Evolutionary conservation across 2,329 filamentous ascomycete genomes (phyloP).

Genomic region (Cercospora sesami): DNA sequence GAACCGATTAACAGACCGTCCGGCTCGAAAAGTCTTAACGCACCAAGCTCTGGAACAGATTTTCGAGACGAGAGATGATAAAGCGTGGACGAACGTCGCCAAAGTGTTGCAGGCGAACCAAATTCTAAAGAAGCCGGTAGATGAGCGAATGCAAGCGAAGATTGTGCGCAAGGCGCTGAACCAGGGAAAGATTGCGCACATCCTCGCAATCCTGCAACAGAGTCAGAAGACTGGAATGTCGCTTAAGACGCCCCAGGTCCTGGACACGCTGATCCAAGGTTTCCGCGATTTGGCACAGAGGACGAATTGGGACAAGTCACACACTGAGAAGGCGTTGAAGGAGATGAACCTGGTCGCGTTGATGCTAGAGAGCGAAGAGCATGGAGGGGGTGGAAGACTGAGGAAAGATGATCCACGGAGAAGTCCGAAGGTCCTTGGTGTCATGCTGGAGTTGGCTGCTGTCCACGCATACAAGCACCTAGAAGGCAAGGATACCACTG

Average conservation of each 20-base stretch:
- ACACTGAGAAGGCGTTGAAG: slow-evolving; percentile 42
- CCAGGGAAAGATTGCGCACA: slow-evolving; percentile 34
- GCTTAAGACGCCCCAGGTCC: slow-evolving; percentile 36
- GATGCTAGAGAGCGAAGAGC: slow-evolving; percentile 45
- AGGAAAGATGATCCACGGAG: slow-evolving; percentile 36
- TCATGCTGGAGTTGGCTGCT: slow-evolving; percentile 47
- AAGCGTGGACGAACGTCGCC: slow-evolving; percentile 40
- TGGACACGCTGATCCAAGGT: slow-evolving; percentile 40
- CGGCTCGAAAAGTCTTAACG: slow-evolving; percentile 33
- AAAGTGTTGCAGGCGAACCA: slow-evolving; percentile 38
- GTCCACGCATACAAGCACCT: slow-evolving; percentile 41
- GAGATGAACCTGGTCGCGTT: slow-evolving; percentile 43
- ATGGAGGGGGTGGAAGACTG: slow-evolving; percentile 35
- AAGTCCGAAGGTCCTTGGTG: slow-evolving; percentile 43
- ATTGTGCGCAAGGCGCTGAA: slow-evolving; percentile 38
- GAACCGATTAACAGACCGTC: slow-evolving; percentile 36
- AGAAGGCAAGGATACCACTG: slow-evolving; percentile 39
- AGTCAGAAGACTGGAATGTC: slow-evolving; percentile 39
- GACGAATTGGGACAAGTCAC: slow-evolving; percentile 41
- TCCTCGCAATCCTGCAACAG: slow-evolving; percentile 39
- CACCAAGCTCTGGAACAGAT: slow-evolving; percentile 37
- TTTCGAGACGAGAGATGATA: slow-evolving; percentile 18
- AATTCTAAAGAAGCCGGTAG: slow-evolving; percentile 23
- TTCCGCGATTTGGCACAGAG: slow-evolving; percentile 40
- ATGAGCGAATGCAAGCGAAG: slow-evolving; percentile 34